Conservation (phyloP, 371 early-diverging fungal genomes). For the Neoconidiobolus thromboides region DNA sequence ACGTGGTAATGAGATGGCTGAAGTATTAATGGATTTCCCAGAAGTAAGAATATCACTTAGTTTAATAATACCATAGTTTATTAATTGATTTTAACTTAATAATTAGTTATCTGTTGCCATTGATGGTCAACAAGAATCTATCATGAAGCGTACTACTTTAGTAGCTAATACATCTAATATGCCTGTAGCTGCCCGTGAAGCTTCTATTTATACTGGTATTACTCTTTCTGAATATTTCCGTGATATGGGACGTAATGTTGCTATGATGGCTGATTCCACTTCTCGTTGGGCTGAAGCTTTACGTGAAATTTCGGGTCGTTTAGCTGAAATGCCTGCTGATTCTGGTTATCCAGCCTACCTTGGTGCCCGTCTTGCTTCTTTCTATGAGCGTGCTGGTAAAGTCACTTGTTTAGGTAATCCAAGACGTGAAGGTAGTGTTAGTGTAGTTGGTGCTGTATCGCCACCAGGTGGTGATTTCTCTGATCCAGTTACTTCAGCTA, state of each 20-base stretch:
- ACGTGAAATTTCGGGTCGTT: constrained; percentile 99
- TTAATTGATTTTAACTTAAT: neutral
- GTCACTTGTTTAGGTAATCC: constrained; percentile 93
- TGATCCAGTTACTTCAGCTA: constrained; percentile 98
- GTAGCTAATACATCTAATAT: constrained; percentile 99
- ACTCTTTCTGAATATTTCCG: constrained; percentile 99
- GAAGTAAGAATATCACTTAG: constrained; percentile 21
- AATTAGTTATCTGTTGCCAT: constrained; percentile 67
- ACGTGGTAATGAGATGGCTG: constrained; percentile 99
- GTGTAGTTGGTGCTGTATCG: constrained; percentile 99
- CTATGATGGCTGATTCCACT: constrained; percentile 99
- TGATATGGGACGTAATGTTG: constrained; percentile 99
- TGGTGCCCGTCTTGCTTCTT: constrained; percentile 97
- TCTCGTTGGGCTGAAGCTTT: constrained; percentile 99
- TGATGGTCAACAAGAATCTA: constrained; percentile 87
- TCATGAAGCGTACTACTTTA: constrained; percentile 99
- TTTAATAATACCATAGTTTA: neutral
- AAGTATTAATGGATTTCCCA: constrained; percentile 99
- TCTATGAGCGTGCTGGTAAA: constrained; percentile 99
- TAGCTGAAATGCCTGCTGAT: constrained; percentile 99
- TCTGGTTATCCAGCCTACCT: constrained; percentile 99
- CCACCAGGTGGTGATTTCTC: constrained; percentile 99
- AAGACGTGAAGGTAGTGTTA: constrained; percentile 87
- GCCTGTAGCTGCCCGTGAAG: constrained; percentile 99
- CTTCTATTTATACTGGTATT: constrained; percentile 99